Percentiles rank a stretch among this genome's conserved stretches.
phyloP scores from a whole-genome alignment of 202 grass and related monocot genomes.

The Sporobolus alterniflorus region DNA sequence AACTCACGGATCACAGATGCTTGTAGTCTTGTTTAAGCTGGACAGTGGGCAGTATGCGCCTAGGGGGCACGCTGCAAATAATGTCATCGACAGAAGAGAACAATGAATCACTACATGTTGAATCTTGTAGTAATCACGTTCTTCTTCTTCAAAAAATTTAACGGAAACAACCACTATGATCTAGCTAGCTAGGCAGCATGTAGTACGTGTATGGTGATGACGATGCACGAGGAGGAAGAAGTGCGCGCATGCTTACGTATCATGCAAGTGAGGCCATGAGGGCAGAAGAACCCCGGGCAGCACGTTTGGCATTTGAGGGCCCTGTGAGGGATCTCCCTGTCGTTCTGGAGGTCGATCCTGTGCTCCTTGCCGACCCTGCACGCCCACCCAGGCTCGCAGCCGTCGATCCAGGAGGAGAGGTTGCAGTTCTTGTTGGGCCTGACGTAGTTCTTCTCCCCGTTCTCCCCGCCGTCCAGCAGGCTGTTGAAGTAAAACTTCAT shows the following conservation, averaged over 20 bases:
- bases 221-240: too few species aligned
- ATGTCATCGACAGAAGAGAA: neutral
- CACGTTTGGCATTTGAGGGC: constrained; percentile 64
- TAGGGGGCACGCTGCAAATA: constrained; percentile 78
- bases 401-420: constrained; percentile 73
- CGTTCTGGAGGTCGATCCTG: constrained; percentile 67
- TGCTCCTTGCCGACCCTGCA: constrained; percentile 53
- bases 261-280: constrained; percentile 96
- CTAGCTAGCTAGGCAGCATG: too few species aligned
- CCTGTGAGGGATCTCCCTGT: constrained; percentile 64
- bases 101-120: too few species aligned
- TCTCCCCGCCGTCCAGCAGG: constrained; percentile 44
- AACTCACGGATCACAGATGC: constrained; percentile 93
- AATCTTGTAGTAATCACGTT: too few species aligned
- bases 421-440: constrained; percentile 94
- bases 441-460: constrained; percentile 63
- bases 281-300: constrained; percentile 92
- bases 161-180: too few species aligned
- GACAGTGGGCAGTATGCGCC: constrained; percentile 85
- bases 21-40: constrained; percentile 68
- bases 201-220: too few species aligned
- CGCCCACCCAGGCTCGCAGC: constrained; percentile 90
- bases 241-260: constrained; percentile 53
- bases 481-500: constrained; percentile 94
- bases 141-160: too few species aligned